A percentile compares a stretch with the other conserved stretches of the same genome.
Conservation (phyloP, 108 stramenopile species). For the Conticribra guillardii region DNA sequence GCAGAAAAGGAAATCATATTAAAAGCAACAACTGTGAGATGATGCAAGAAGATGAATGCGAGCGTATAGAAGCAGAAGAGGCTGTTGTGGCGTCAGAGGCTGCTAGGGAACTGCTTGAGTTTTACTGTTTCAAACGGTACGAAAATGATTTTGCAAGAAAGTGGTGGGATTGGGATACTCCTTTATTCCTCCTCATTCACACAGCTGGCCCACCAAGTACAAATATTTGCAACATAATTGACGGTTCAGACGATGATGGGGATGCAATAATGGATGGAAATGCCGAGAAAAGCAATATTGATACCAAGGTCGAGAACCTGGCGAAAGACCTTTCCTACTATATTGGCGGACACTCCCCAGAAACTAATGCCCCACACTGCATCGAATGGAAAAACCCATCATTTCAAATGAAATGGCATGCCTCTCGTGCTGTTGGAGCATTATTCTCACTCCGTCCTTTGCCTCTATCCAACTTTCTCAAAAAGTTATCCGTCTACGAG, state of each 20-base stretch:
- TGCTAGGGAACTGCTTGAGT: slow-evolving; percentile 33
- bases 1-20: no score
- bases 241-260: slow-evolving; percentile 38
- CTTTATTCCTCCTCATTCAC: slow-evolving; percentile 57
- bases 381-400: slow-evolving; percentile 35
- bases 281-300: not conserved
- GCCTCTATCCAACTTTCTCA: slow-evolving; percentile 48
- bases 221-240: not conserved
- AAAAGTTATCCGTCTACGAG: slow-evolving; percentile 47
- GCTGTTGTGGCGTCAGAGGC: slow-evolving; percentile 53
- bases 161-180: slow-evolving; percentile 80
- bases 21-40: no score
- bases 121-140: slow-evolving; percentile 41
- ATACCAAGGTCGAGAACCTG: not conserved
- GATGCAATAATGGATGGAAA: slow-evolving; percentile 41
- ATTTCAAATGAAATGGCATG: slow-evolving; percentile 67
- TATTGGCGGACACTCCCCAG: slow-evolving; percentile 54
- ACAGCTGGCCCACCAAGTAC: slow-evolving; percentile 1
- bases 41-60: slow-evolving; percentile 22
- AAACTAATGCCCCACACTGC: slow-evolving; percentile 49
- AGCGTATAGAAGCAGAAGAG: slow-evolving; percentile 35
- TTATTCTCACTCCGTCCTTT: slow-evolving; percentile 67
- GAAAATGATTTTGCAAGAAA: slow-evolving; percentile 44
- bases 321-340: slow-evolving; percentile 28
- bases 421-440: slow-evolving; percentile 61